Conservation (phyloP, 495 filamentous ascomycete genomes). For the Bacidia rubella region DNA sequence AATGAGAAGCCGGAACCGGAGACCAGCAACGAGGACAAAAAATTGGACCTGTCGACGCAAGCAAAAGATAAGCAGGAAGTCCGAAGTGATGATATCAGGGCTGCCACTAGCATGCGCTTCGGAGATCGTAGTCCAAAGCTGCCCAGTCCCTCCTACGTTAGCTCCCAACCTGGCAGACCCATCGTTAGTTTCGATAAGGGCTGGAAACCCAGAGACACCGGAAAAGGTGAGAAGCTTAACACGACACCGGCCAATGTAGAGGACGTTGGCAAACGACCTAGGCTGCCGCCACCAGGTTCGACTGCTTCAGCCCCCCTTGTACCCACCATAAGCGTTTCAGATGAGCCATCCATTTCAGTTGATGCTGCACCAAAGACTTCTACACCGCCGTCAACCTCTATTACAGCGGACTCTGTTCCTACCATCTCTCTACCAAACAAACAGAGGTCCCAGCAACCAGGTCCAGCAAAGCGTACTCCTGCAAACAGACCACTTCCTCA, state of each 20-base stretch:
- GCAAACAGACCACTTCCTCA: constrained; percentile 16
- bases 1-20: constrained; percentile 31
- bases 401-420: constrained; percentile 33
- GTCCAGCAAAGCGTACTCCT: constrained; percentile 6
- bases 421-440: constrained; percentile 19
- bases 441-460: neutral
- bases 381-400: constrained; percentile 47
- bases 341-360: constrained; percentile 30
- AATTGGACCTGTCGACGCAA: constrained; percentile 14
- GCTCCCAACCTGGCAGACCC: constrained; percentile 67
- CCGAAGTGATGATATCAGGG: constrained; percentile 69
- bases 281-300: constrained; percentile 15
- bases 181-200: constrained; percentile 84
- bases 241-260: neutral
- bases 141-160: constrained; percentile 74
- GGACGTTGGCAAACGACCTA: neutral
- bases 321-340: constrained; percentile 42
- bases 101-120: constrained; percentile 80
- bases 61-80: constrained; percentile 68
- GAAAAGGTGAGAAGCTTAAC: constrained; percentile 19
- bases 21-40: neutral
- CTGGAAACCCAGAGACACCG: constrained; percentile 51
- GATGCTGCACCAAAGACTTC: constrained; percentile 11
- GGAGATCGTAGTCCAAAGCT: constrained; percentile 74
- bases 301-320: constrained; percentile 26